Percentiles rank a stretch among this genome's conserved stretches.
Evolutionary conservation across 1,284 basidiomycete genomes (phyloP).

Genomic region (Malassezia obtusa): DNA sequence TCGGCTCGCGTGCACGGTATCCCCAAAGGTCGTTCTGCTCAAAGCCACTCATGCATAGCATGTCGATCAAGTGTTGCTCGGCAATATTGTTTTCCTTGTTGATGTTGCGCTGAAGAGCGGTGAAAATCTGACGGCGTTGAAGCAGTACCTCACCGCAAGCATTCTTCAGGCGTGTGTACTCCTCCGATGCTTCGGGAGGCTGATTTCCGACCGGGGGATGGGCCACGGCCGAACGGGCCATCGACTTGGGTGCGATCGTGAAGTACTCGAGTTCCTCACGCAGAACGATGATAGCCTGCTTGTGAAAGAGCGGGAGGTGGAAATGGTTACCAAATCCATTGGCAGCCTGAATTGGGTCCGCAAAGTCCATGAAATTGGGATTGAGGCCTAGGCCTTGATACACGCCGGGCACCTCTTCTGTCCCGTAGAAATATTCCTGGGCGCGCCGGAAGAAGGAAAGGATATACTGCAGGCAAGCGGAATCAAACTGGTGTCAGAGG

Average conservation of each 20-base stretch:
- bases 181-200: constrained; percentile 6
- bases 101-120: constrained; percentile 92
- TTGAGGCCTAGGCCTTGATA: constrained; percentile 48
- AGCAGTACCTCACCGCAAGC: constrained; percentile 69
- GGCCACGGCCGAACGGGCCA: not conserved
- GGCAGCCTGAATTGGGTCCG: constrained; percentile 31
- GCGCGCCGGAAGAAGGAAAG: constrained; percentile 80
- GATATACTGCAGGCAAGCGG: constrained; percentile 86
- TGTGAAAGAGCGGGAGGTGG: constrained; percentile 65
- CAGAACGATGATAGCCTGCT: constrained; percentile 96
- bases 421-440: constrained; percentile 85
- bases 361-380: constrained; percentile 36
- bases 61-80: constrained; percentile 98
- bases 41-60: constrained; percentile 99
- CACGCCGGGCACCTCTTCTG: constrained; percentile 63
- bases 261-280: constrained; percentile 98
- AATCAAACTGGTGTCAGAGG: constrained; percentile 68
- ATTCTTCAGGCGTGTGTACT: constrained; percentile 26
- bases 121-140: constrained; percentile 85
- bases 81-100: constrained; percentile 99
- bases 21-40: constrained; percentile 94
- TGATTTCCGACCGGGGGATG: not conserved
- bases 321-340: constrained; percentile 11
- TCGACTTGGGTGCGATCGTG: constrained; percentile 60
- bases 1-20: constrained; percentile 86